Evolutionary conservation across 2,329 filamentous ascomycete species (phyloP), one percentile per base, ranked within the genome.

Genomic region (Epichloe amarillans): DNA sequence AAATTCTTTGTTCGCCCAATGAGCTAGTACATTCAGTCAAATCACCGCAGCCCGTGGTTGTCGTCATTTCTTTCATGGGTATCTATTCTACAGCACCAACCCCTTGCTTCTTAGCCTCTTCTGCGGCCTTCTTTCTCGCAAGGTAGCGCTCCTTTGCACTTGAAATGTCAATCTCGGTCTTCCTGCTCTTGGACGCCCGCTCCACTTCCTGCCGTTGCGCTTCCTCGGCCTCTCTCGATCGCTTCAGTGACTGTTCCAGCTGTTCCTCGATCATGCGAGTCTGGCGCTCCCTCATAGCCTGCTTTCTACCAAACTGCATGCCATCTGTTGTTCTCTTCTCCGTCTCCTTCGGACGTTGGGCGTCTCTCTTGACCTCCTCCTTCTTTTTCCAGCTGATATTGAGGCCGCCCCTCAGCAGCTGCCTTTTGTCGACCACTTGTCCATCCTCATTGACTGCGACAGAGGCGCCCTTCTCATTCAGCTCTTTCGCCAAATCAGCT

Each of bases 351-450:
- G 58, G 54, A 10, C 56, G 50, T 15, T 57, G 52, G 0, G 60
- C 53, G 40, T 63, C 62, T 26, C 47, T 55, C 42, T 60, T 58
- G 8, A 50, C 55, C 30, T 51, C 63, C 51, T 75, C 69, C 63
- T 80, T 81, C 57, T 82, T 82, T 62, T 79, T 83, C 0, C 76
- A 71, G 47, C 76, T 75, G 17, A 93, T 69, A 59, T 94, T 94
- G 48, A 94, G 73, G 26, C 87, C 87, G 6, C 86, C 84, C 45
- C 72, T 76, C 6, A 94, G 75, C 8, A 93, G 71, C 63, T 93
- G 83, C n/a, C 86, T 75, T 71, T 89, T 91, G 63, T 94, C 87
- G 26, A 88, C 83, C 2, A 93, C 82, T 62, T 90, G 80, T 0
- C 87, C 87, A 39, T 93, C 87, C 54, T 93, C 87, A 60, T 91